phyloP scores from a whole-genome alignment of 805 yeast genomes.

The Yarrowia sp. region DNA sequence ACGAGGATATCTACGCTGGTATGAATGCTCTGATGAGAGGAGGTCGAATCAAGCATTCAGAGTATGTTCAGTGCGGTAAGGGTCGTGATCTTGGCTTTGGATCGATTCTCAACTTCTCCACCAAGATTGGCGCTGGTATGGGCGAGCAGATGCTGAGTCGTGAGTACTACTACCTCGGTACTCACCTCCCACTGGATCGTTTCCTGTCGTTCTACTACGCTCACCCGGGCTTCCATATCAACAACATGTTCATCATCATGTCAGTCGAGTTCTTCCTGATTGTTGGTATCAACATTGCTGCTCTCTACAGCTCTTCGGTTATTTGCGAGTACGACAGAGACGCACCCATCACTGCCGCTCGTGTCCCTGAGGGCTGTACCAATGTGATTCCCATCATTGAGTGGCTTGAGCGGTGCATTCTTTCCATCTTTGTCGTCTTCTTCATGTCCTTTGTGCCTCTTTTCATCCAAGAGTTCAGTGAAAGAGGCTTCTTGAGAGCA shows the following conservation, averaged over 20 bases:
- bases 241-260: slow-evolving; percentile 68
- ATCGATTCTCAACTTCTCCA: slow-evolving; percentile 75
- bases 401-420: slow-evolving; percentile 71
- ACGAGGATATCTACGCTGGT: slow-evolving; percentile 85
- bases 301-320: slow-evolving; percentile 59
- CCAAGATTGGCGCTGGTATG: slow-evolving; percentile 89
- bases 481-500: slow-evolving; percentile 72
- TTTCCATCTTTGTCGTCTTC: slow-evolving; percentile 73
- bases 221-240: slow-evolving; percentile 82
- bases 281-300: slow-evolving; percentile 58
- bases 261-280: slow-evolving; percentile 64
- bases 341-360: slow-evolving; percentile 59
- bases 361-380: slow-evolving; percentile 66
- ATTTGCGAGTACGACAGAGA: slow-evolving; percentile 60
- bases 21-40: slow-evolving; percentile 77
- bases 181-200: slow-evolving; percentile 73
- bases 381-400: slow-evolving; percentile 66
- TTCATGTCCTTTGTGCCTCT: slow-evolving; percentile 72
- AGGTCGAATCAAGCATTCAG: slow-evolving; percentile 81
- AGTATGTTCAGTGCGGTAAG: slow-evolving; percentile 81
- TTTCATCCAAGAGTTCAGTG: slow-evolving; percentile 72
- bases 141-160: slow-evolving; percentile 83
- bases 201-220: slow-evolving; percentile 80
- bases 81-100: slow-evolving; percentile 85
- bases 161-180: slow-evolving; percentile 75